phyloP scores from a whole-genome alignment of 345 rosid species.

The Raphanus sativus region DNA sequence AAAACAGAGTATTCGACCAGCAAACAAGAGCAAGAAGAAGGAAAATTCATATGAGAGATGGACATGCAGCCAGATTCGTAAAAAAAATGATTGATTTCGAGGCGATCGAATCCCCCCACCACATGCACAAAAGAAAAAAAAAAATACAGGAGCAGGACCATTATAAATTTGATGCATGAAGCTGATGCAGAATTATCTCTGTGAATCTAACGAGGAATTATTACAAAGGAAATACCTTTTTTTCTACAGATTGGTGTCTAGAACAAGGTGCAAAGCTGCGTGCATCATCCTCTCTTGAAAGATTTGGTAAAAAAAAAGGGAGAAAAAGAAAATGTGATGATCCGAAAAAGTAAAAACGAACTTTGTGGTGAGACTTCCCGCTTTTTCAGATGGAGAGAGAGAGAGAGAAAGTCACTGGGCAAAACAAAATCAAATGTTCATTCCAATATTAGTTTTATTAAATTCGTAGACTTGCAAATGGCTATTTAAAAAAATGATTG shows the following conservation, averaged over 20 bases:
- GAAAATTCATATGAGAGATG: not conserved
- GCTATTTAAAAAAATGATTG: not conserved
- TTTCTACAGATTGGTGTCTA: slow-evolving; percentile 20
- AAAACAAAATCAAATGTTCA: not conserved
- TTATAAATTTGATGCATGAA: slow-evolving; percentile 1
- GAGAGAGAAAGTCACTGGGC: slow-evolving; percentile 19
- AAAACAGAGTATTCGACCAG: slow-evolving; percentile 9
- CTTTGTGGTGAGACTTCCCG: slow-evolving; percentile 42
- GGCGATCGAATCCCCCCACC: not conserved
- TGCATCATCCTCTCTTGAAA: slow-evolving; percentile 8
- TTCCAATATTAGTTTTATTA: not conserved
- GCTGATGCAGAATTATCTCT: not conserved
- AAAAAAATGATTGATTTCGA: not conserved
- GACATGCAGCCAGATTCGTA: not conserved
- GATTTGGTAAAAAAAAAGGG: not conserved
- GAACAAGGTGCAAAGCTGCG: slow-evolving; percentile 9
- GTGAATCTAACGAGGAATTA: not conserved
- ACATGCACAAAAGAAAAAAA: not conserved
- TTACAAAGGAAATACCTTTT: slow-evolving; percentile 1
- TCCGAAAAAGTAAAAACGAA: slow-evolving; percentile 39
- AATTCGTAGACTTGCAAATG: no score
- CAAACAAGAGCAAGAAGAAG: not conserved
- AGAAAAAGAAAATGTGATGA: slow-evolving; percentile 29
- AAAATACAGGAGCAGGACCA: not conserved
- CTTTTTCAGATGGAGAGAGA: slow-evolving; percentile 9